phyloP scores from a whole-genome alignment of 2,329 filamentous ascomycete species.

The Cladorrhinum sp. region DNA sequence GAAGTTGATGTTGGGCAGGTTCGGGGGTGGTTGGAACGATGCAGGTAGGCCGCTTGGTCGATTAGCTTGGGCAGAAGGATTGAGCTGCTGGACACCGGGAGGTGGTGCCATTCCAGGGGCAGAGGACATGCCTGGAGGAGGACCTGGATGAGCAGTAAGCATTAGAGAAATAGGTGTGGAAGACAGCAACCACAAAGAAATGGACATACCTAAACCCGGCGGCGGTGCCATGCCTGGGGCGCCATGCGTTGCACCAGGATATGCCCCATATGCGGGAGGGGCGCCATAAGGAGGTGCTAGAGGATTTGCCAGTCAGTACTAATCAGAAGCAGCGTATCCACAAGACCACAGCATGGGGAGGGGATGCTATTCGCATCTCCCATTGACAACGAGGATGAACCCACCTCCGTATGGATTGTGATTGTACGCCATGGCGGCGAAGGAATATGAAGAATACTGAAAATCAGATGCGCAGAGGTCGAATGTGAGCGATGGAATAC shows the following conservation, averaged over 20 bases:
- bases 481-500: not conserved
- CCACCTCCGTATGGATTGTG: constrained; percentile 61
- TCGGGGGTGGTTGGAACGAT: constrained; percentile 83
- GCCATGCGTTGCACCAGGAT: constrained; percentile 56
- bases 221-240: constrained; percentile 72
- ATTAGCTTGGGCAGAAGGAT: constrained; percentile 66
- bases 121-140: constrained; percentile 76
- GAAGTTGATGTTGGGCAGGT: constrained; percentile 98
- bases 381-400: constrained; percentile 20
- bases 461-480: not conserved
- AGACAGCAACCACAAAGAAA: constrained; percentile 2
- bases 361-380: not conserved
- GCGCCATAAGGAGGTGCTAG: constrained; percentile 64
- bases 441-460: not conserved
- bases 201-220: constrained; percentile 72
- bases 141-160: constrained; percentile 44
- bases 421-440: constrained; percentile 53
- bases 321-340: not conserved
- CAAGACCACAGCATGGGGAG: constrained; percentile 1
- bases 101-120: constrained; percentile 77
- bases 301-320: constrained; percentile 11
- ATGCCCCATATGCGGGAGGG: constrained; percentile 70
- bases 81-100: constrained; percentile 74
- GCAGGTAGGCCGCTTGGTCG: constrained; percentile 76
- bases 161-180: constrained; percentile 14